phyloP scores from a whole-genome alignment of 129 eudicot genomes.

The Centaurea solstitialis region DNA sequence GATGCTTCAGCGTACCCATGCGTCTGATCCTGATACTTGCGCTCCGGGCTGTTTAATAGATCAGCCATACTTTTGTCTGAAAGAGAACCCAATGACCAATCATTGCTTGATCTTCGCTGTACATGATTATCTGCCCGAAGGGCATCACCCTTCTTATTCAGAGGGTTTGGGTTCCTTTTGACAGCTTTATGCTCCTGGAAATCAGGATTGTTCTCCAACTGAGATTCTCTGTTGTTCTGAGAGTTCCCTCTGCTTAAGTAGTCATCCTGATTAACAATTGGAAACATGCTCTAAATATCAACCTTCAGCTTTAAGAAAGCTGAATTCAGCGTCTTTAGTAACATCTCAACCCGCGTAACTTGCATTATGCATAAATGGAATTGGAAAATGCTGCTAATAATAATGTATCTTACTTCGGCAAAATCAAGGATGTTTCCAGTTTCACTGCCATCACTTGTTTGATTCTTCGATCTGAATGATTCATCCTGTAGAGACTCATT shows the following conservation, averaged over 20 bases:
- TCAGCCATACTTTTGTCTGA: slow-evolving; percentile 57
- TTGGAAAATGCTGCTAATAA: background rate
- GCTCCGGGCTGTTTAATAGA: slow-evolving; percentile 37
- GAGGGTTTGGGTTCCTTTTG: slow-evolving; percentile 20
- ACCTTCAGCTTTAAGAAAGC: slow-evolving; percentile 2
- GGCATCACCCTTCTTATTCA: slow-evolving; percentile 17
- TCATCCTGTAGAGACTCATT: slow-evolving; percentile 31
- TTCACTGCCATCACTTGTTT: slow-evolving; percentile 43
- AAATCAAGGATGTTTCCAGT: slow-evolving; percentile 37
- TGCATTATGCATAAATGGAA: background rate
- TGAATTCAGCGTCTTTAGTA: background rate
- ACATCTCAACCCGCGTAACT: background rate
- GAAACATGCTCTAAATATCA: slow-evolving; percentile 3
- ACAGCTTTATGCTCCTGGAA: slow-evolving; percentile 14
- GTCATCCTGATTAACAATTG: slow-evolving; percentile 42
- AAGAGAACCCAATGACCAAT: slow-evolving; percentile 57
- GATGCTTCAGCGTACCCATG: slow-evolving; percentile 43
- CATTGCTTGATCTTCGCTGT: slow-evolving; percentile 45
- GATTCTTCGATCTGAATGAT: slow-evolving; percentile 42
- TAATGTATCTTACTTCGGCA: slow-evolving; percentile 51
- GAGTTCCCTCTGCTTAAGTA: slow-evolving; percentile 19
- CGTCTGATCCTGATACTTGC: slow-evolving; percentile 25
- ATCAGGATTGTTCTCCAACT: slow-evolving; percentile 17
- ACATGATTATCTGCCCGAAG: slow-evolving; percentile 16
- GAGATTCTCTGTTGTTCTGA: slow-evolving; percentile 28